These are phyloP conservation scores for Paramyrothecium sp. DNA, from an alignment of 2,329 filamentous ascomycete species.

Conservation along the genomic window DNA sequence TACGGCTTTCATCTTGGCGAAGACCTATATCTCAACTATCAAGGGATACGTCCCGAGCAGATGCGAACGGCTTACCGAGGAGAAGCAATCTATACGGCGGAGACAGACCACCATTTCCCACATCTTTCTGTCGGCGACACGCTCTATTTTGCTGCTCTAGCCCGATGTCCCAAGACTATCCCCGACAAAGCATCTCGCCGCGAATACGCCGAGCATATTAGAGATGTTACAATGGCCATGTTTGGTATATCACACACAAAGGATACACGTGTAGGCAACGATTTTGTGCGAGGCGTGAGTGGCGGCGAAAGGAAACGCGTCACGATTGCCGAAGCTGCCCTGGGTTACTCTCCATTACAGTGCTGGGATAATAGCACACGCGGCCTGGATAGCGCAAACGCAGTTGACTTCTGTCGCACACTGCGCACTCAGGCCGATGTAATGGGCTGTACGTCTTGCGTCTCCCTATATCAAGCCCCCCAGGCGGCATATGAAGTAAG, in stretches of 20 bases:
- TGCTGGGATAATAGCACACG: conserved; percentile 47
- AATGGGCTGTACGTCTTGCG: conserved; percentile 6
- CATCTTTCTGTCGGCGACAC: conserved; percentile 53
- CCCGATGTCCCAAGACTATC: conserved; percentile 44
- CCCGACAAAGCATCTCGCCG: conserved; percentile 40
- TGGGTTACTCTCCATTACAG: conserved; percentile 20
- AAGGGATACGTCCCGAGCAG: conserved; percentile 54
- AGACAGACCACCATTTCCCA: conserved; percentile 43
- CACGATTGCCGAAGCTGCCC: conserved; percentile 25
- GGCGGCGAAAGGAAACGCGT: conserved; percentile 47
- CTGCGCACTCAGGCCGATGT: conserved; percentile 15
- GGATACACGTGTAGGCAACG: conserved; percentile 53
- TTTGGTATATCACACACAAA: conserved; percentile 54
- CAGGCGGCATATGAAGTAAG: conserved; percentile 50
- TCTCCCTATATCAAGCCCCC: conserved; percentile 58
- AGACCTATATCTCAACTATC: conserved; percentile 61
- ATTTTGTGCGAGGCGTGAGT: conserved; percentile 43
- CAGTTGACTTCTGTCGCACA: conserved; percentile 41
- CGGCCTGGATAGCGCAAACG: conserved; percentile 51
- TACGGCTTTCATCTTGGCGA: conserved; percentile 59
- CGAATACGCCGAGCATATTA: conserved; percentile 45
- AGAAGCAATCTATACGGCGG: conserved; percentile 65
- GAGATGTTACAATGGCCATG: conserved; percentile 54
- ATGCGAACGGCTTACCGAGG: conserved; percentile 56
- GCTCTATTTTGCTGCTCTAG: conserved; percentile 57